Percentiles rank a stretch among this genome's conserved stretches.
Evolutionary conservation across 2,329 filamentous ascomycete genomes (phyloP).

Genomic region (Colletotrichum caudatum): DNA sequence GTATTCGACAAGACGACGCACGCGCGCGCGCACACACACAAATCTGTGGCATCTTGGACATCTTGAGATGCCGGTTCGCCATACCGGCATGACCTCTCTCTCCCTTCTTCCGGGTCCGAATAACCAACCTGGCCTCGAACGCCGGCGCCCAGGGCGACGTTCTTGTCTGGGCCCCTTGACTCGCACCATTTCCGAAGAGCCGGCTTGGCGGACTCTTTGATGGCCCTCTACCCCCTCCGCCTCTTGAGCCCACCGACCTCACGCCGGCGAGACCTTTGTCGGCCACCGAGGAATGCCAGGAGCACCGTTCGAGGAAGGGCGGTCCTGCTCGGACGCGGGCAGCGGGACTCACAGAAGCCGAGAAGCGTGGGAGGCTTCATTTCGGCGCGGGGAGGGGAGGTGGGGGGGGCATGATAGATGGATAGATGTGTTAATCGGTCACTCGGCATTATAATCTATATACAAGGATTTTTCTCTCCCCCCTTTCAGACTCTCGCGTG

Average conservation of each 20-base stretch:
- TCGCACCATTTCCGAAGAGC: neutral
- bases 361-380: neutral
- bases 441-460: constrained; percentile 25
- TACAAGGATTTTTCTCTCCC: neutral
- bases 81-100: neutral
- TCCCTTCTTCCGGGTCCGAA: neutral
- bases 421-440: neutral
- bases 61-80: neutral
- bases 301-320: neutral
- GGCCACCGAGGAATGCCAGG: neutral
- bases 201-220: neutral
- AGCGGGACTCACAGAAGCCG: too few species aligned
- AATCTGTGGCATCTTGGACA: neutral
- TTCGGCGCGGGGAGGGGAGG: neutral
- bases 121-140: neutral
- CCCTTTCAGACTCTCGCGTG: neutral
- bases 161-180: neutral
- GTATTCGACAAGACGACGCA: too few species aligned
- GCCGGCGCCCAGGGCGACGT: neutral
- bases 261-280: neutral
- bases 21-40: neutral
- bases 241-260: neutral
- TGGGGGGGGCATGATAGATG: neutral
- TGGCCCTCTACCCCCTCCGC: neutral
- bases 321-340: neutral